phyloP scores from a whole-genome alignment of 495 filamentous ascomycete genomes.

The Penicillium flavigenum region DNA sequence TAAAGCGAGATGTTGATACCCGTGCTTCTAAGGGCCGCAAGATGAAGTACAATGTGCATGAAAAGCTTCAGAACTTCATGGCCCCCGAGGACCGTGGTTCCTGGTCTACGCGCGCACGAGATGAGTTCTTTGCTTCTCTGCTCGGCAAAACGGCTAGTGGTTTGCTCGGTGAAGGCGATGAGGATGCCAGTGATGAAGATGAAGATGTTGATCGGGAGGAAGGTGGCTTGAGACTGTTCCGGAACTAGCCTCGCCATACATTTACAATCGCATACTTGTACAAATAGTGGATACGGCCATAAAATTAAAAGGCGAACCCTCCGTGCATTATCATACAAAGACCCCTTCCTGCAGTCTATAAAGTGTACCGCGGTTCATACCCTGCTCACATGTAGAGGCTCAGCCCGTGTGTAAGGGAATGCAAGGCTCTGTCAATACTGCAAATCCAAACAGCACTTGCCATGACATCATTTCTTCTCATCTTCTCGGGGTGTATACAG shows the following conservation, averaged over 20 bases:
- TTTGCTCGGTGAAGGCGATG: constrained; percentile 67
- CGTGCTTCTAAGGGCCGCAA: constrained; percentile 95
- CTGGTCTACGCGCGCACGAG: constrained; percentile 77
- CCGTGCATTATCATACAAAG: constrained; percentile 5
- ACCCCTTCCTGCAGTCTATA: neutral
- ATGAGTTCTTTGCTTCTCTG: constrained; percentile 85
- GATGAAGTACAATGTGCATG: constrained; percentile 88
- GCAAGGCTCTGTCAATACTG: neutral
- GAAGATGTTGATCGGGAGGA: constrained; percentile 58
- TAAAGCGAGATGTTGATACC: constrained; percentile 80
- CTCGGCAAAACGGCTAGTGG: constrained; percentile 71
- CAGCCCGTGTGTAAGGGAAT: neutral
- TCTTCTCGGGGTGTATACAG: constrained; percentile 22
- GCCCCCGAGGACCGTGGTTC: constrained; percentile 75
- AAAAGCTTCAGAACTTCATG: constrained; percentile 98
- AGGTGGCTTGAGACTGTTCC: constrained; percentile 74
- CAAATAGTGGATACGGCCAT: constrained; percentile 8
- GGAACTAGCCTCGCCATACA: constrained; percentile 36
- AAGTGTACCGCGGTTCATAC: neutral
- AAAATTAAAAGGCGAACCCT: constrained; percentile 8
- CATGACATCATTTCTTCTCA: constrained; percentile 8
- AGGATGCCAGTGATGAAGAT: constrained; percentile 50
- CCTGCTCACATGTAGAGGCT: neutral
- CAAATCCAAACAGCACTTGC: neutral
- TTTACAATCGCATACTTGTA: constrained; percentile 11